phyloP scores from a whole-genome alignment of 768 basidiomycete genomes.

The Paxillus ammoniavirescens region DNA sequence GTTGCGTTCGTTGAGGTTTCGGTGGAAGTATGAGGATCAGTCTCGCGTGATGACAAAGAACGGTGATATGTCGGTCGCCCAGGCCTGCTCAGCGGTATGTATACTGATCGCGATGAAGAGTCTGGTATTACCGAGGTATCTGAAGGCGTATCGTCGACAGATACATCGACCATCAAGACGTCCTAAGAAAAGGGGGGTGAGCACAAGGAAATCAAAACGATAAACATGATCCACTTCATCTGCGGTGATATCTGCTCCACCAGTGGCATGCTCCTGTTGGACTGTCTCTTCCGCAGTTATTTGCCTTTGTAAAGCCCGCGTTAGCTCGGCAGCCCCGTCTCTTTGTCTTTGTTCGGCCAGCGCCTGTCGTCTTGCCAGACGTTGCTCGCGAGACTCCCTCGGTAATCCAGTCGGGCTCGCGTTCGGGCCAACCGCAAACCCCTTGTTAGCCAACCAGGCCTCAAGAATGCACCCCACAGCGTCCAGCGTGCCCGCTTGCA shows the following conservation, averaged over 20 bases:
- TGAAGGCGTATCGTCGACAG: constrained; percentile 11
- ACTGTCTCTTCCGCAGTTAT: constrained; percentile 35
- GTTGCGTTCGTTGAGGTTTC: constrained; percentile 62
- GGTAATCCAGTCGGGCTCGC: constrained; percentile 72
- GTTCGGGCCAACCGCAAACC: constrained; percentile 82
- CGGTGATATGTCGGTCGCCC: constrained; percentile 18
- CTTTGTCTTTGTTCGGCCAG: constrained; percentile 55
- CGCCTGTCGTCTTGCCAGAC: constrained; percentile 59
- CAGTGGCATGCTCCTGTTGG: constrained; percentile 8
- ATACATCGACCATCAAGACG: constrained; percentile 31
- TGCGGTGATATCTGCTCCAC: constrained; percentile 4
- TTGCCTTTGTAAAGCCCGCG: constrained; percentile 56
- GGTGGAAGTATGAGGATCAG: constrained; percentile 60
- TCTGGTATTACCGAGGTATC: constrained; percentile 26
- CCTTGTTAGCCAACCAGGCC: constrained; percentile 87
- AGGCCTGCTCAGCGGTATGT: constrained; percentile 19
- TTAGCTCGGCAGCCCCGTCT: constrained; percentile 52
- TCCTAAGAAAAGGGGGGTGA: constrained; percentile 24
- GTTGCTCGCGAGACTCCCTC: constrained; percentile 72
- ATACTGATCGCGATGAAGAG: constrained; percentile 14
- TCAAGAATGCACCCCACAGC: constrained; percentile 93
- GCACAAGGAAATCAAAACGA: background rate
- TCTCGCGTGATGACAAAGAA: constrained; percentile 35
- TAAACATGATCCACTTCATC: constrained; percentile 27
- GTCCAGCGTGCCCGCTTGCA: constrained; percentile 91